Evolutionary conservation across 257 asterid genomes (phyloP).

Genomic region (Cruciata laevipes): DNA sequence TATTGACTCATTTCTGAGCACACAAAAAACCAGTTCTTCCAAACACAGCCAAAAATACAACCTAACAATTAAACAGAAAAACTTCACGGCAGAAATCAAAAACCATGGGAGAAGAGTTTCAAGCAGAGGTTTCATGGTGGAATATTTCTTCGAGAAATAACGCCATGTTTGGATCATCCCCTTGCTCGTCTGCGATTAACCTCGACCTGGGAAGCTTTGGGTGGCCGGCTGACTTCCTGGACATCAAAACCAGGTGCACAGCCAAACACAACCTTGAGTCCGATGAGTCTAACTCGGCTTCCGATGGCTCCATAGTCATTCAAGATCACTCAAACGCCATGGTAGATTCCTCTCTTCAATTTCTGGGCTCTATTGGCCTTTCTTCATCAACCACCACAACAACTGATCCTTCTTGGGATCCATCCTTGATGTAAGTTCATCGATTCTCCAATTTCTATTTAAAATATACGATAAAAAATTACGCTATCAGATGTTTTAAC

Average conservation of each 20-base stretch:
- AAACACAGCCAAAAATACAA: slow-evolving; percentile 19
- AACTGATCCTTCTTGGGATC: slow-evolving; percentile 37
- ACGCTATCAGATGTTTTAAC: too few species aligned
- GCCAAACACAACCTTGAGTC: neutral
- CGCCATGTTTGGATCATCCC: slow-evolving; percentile 41
- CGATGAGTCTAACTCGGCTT: slow-evolving; percentile 44
- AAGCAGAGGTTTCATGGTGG: slow-evolving; percentile 65
- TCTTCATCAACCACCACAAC: slow-evolving; percentile 23
- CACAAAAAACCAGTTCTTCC: slow-evolving; percentile 21
- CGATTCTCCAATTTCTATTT: neutral
- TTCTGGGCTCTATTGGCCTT: slow-evolving; percentile 20
- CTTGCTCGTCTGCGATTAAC: slow-evolving; percentile 36
- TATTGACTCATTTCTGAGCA: slow-evolving; percentile 15
- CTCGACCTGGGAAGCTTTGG: slow-evolving; percentile 35
- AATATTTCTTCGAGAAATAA: slow-evolving; percentile 29
- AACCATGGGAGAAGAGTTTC: slow-evolving; percentile 54
- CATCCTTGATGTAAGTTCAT: slow-evolving; percentile 44
- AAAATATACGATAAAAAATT: too few species aligned
- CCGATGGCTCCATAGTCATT: slow-evolving; percentile 40
- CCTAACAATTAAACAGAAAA: neutral
- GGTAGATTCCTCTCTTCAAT: slow-evolving; percentile 14
- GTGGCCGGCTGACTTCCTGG: slow-evolving; percentile 35
- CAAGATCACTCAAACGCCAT: slow-evolving; percentile 14
- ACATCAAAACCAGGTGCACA: slow-evolving; percentile 29
- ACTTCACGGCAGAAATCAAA: neutral